A percentile compares a stretch with the other conserved stretches of the same genome.
Conservation (phyloP, 176 grass and related monocot species). For the Zizania latifolia region DNA sequence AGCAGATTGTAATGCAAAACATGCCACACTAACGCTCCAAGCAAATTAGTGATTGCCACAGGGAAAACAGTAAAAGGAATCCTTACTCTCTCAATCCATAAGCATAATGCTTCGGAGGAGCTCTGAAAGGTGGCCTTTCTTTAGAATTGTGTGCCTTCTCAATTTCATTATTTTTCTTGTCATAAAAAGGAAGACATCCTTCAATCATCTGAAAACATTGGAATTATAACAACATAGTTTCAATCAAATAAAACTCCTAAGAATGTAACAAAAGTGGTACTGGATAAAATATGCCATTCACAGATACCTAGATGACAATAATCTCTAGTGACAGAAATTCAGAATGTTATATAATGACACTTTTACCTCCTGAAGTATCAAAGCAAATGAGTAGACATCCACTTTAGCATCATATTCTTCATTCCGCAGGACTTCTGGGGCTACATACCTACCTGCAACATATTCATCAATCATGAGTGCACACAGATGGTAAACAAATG, state of each 20-base stretch:
- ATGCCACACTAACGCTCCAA: conserved; percentile 8
- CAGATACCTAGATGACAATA: not conserved
- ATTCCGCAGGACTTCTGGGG: conserved; percentile 82
- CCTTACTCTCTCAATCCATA: conserved; percentile 75
- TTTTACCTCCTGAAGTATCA: conserved; percentile 90
- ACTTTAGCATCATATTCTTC: conserved; percentile 92
- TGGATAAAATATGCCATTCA: not conserved
- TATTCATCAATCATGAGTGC: conserved; percentile 16
- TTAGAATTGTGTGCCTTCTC: conserved; percentile 67
- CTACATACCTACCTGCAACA: conserved; percentile 79
- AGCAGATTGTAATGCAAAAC: not conserved
- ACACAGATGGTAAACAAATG: not conserved
- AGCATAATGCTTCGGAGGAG: conserved; percentile 59
- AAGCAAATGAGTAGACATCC: conserved; percentile 92
- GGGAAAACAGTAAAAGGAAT: not conserved
- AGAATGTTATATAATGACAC: conserved; percentile 5
- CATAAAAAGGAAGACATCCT: conserved; percentile 68
- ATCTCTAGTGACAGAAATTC: not conserved
- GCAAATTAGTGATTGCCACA: not conserved
- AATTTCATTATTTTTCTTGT: conserved; percentile 71
- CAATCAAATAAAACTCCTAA: not conserved
- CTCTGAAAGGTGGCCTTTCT: conserved; percentile 86
- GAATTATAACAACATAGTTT: not conserved
- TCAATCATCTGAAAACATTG: conserved; percentile 82
- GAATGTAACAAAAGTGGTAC: not conserved